These are phyloP conservation scores for Aspergillus sp. DNA, from an alignment of 2,329 filamentous ascomycete species.

Conservation along the genomic window DNA sequence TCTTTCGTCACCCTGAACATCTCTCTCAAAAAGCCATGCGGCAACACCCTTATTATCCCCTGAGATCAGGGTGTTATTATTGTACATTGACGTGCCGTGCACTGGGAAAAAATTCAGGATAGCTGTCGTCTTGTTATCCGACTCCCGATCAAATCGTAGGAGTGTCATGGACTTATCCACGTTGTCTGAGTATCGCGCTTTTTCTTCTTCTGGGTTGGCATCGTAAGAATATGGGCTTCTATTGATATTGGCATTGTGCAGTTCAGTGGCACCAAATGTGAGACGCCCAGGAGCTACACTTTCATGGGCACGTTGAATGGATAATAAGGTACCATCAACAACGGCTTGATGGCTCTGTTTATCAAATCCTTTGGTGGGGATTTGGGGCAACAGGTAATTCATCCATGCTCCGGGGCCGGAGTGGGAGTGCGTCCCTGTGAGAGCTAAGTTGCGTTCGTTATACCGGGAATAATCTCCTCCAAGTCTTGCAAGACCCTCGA, in stretches of 20 bases:
- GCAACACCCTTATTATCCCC: constrained; percentile 98
- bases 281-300: constrained; percentile 62
- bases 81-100: constrained; percentile 82
- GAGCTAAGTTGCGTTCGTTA: constrained; percentile 69
- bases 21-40: constrained; percentile 72
- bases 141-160: constrained; percentile 65
- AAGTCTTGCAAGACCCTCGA: constrained; percentile 61
- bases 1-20: constrained; percentile 45
- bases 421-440: constrained; percentile 90
- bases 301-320: constrained; percentile 73
- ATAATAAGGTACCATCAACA: constrained; percentile 73
- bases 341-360: constrained; percentile 82
- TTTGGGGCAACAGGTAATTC: constrained; percentile 87
- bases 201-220: constrained; percentile 71
- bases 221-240: constrained; percentile 82
- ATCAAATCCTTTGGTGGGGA: constrained; percentile 79
- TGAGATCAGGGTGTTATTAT: constrained; percentile 83
- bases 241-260: constrained; percentile 76
- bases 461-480: constrained; percentile 69
- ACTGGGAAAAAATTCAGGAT: constrained; percentile 86
- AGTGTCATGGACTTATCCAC: constrained; percentile 74
- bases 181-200: constrained; percentile 55
- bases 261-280: constrained; percentile 59
- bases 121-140: constrained; percentile 68
- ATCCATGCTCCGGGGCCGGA: constrained; percentile 86